Base-by-base conservation (phyloP, 139 green algal species). In the Raphidocelis subcapitata region DNA sequence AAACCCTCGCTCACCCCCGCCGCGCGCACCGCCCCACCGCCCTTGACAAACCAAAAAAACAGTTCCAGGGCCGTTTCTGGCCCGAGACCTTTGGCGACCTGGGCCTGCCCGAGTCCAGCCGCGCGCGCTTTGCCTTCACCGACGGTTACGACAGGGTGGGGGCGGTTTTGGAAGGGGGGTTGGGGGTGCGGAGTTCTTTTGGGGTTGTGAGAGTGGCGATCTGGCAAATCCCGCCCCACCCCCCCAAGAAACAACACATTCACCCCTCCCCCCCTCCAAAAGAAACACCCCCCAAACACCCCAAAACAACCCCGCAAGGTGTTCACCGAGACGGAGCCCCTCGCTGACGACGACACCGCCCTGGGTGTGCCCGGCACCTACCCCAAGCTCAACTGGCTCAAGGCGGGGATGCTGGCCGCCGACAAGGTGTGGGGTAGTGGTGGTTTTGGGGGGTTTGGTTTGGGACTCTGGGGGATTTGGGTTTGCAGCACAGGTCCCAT, bases 331-430 rank as follows among this genome's bases (percentile, higher is more conserved):
- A 72, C 74, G 59, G 74, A 74, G 62, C 85, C 87, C 59, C 72
- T 82, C 65, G 88, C 91, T 31, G 84, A 91, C 31, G 87, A 87
- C 54, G 85, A 93, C 64, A 65, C 73, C 37, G 69, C 72, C 18
- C 76, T 75, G 47, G 75, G 75, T 35, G 47, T 59, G 56, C 47
- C 52, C 2, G 79, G 74, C 54, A 75, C 72, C 23, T 95, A 88
- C 80, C 73, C 75, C 28, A 99, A 99, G 89, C 71, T 97, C 82
- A 99, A 99, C 93, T 99, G 95, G 95, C 85, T 98, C 67, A 93
- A 96, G 83, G 87, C 85, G 8, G 96, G 88, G 41, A 94, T 98
- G 84, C 77, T 93, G 33, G 62, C 90, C 21, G 85, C 90, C 20
- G 95, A 99, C 84, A 96, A 94, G 80, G 69, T 89, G 67, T 14